phyloP scores from a whole-genome alignment of 768 basidiomycete species.

The Hygrocybe punicea region DNA sequence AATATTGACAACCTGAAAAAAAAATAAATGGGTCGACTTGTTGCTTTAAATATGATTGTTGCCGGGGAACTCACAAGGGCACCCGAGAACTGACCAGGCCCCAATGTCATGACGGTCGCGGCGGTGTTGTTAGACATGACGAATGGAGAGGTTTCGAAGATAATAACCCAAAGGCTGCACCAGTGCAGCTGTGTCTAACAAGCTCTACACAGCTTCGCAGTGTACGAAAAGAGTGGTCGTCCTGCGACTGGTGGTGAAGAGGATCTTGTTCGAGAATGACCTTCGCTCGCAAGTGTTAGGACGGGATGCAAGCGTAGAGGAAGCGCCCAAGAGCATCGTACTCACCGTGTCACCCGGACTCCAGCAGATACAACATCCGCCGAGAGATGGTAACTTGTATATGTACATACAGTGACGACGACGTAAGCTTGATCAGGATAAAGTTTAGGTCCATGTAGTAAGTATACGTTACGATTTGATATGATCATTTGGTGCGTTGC shows the following conservation, averaged over 20 bases:
- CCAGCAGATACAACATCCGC: slow-evolving; percentile 33
- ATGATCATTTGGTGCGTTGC: no score
- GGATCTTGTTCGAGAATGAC: slow-evolving; percentile 22
- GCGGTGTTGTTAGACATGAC: not conserved
- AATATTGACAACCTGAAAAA: slow-evolving; percentile 47
- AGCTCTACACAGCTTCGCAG: slow-evolving; percentile 6
- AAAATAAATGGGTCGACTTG: not conserved
- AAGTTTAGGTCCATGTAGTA: no score
- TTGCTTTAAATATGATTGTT: not conserved
- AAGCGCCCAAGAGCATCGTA: no score
- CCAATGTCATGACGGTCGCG: not conserved
- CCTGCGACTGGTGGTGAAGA: slow-evolving; percentile 37
- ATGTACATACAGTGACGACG: no score
- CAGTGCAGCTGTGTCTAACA: not conserved
- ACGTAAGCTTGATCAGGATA: no score
- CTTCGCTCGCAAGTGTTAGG: no score
- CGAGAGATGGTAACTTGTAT: slow-evolving; percentile 13
- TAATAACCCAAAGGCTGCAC: slow-evolving; percentile 16
- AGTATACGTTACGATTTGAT: no score
- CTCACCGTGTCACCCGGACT: slow-evolving; percentile 1
- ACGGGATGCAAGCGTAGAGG: no score
- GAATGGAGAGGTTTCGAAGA: slow-evolving; percentile 9
- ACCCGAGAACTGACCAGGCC: slow-evolving; percentile 1
- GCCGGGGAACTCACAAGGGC: slow-evolving; percentile 6
- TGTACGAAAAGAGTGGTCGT: slow-evolving; percentile 28